Evolutionary conservation across 2,329 filamentous ascomycete species (phyloP), one percentile per base, ranked within the genome.

Genomic region (Emydomyces testavorans): DNA sequence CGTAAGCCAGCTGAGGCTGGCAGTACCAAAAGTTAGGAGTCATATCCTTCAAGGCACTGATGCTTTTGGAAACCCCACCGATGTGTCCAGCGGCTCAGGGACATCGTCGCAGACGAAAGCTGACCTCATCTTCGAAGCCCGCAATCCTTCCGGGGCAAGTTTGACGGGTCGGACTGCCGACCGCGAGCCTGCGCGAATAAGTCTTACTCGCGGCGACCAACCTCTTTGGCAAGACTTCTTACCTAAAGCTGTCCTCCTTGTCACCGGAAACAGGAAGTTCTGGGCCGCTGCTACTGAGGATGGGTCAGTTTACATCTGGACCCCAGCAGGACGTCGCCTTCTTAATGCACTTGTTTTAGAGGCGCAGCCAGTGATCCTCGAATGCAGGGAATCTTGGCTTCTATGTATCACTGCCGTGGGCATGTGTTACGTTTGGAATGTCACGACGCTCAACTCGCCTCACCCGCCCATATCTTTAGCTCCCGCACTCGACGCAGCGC

Each of bases 231-330:
- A 95, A 59, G 93, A 98, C 60, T 98, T 86, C 58, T 70, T 98
- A 11, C 89, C 90, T 0, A 78, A 83, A 50, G 80, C 87, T 4
- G 84, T 94, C 20, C 77, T 98, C n/a, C 75, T 96, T 1, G 82
- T 93, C 1, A 92, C 90, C 0, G 93, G 88, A 2, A 96, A 88
- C 63, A 81, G 83, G 57, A 80, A 84, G 56, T 89, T 96, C 61
- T 98, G 92, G 85, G 83, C 85, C 0, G 90, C 83, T 13, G 89
- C 85, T 7, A 95, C 89, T 59, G 92, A 98, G 63, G 92, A 96
- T 60, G 92, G 88, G 13, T 86, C 82, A 15, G 64, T 98, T 6
- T 86, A 94, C 60, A 77, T 86, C 6, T 98, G 92, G 89, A 90
- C 89, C 1, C 87, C 90, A 1, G 87, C 89, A 11, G 92, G 92